A percentile compares a stretch with the other conserved stretches of the same genome.
Conservation (phyloP, 140 eudicot genomes). For the Bidens hawaiensis region DNA sequence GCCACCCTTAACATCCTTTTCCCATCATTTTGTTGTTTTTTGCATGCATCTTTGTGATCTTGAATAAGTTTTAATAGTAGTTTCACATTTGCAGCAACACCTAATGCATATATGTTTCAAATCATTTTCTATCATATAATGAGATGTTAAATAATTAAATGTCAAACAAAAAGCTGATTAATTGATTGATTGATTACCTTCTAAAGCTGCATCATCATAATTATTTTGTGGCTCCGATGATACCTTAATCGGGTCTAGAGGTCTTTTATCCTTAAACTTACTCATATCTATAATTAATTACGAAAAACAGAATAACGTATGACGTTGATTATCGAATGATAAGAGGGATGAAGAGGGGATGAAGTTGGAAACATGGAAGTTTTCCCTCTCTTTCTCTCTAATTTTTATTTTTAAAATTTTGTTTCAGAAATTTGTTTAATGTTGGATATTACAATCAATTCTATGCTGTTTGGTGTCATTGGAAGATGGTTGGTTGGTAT, state of each 20-base stretch:
- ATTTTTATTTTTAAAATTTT: slow-evolving; percentile 19
- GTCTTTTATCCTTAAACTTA: slow-evolving; percentile 36
- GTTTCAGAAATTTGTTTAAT: slow-evolving; percentile 12
- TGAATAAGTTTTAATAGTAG: too few species aligned
- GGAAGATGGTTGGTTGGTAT: slow-evolving; percentile 44
- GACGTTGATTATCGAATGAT: slow-evolving; percentile 22
- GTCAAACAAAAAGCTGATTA: too few species aligned
- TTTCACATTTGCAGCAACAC: slow-evolving; percentile 82
- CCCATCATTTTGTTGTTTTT: slow-evolving; percentile 45
- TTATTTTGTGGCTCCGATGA: slow-evolving; percentile 22
- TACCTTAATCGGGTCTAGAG: slow-evolving; percentile 37
- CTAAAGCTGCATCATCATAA: slow-evolving; percentile 65
- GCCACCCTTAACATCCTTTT: slow-evolving; percentile 77
- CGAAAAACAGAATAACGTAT: neutral
- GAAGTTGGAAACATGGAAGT: neutral
- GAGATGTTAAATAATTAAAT: too few species aligned
- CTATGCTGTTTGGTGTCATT: slow-evolving; percentile 27
- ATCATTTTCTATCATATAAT: neutral
- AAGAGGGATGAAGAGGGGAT: slow-evolving; percentile 11
- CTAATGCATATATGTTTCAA: slow-evolving; percentile 22
- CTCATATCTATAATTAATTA: slow-evolving; percentile 37
- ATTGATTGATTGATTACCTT: too few species aligned
- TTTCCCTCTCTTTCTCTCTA: slow-evolving; percentile 19
- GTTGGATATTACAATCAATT: slow-evolving; percentile 16
- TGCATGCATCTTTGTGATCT: slow-evolving; percentile 72